Percentiles rank a stretch among this genome's conserved stretches.
phyloP scores from a whole-genome alignment of 2,329 filamentous ascomycete genomes.

The Cordyceps tenuipes region DNA sequence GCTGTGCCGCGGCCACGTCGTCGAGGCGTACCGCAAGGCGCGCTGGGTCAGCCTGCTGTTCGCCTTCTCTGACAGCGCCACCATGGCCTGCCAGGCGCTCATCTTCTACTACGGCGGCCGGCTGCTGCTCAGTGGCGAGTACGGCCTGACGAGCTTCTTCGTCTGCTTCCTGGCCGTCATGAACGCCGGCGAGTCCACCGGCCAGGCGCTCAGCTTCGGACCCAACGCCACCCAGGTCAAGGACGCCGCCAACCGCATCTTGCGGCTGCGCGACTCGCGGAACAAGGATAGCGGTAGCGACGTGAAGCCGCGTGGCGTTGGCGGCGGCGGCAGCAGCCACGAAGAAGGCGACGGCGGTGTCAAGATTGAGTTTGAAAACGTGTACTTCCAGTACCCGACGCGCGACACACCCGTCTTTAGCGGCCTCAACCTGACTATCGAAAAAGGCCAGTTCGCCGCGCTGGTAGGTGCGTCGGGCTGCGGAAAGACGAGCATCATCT shows the following conservation, averaged over 20 bases:
- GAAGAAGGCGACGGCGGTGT: constrained; percentile 32
- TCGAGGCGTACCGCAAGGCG: constrained; percentile 51
- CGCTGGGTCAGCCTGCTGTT: constrained; percentile 57
- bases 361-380: constrained; percentile 46
- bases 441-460: constrained; percentile 62
- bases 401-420: constrained; percentile 49
- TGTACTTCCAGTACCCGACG: constrained; percentile 54
- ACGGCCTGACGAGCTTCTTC: constrained; percentile 39
- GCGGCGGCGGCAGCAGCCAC: constrained; percentile 15
- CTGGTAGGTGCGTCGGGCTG: constrained; percentile 63
- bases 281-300: constrained; percentile 24
- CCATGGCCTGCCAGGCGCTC: constrained; percentile 54
- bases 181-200: constrained; percentile 58
- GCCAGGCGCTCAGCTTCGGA: constrained; percentile 58
- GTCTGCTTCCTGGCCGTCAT: constrained; percentile 58
- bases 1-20: constrained; percentile 52
- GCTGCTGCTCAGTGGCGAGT: constrained; percentile 45
- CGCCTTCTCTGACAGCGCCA: constrained; percentile 59
- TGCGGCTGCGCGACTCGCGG: constrained; percentile 40
- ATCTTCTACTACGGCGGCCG: constrained; percentile 60
- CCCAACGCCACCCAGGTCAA: constrained; percentile 55
- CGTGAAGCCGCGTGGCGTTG: constrained; percentile 18
- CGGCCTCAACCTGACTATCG: constrained; percentile 54
- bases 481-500: constrained; percentile 65
- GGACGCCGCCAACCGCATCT: constrained; percentile 51